These are phyloP conservation scores for Didymella glomerata DNA, from an alignment of 2,329 filamentous ascomycete genomes.

Conservation along the genomic window DNA sequence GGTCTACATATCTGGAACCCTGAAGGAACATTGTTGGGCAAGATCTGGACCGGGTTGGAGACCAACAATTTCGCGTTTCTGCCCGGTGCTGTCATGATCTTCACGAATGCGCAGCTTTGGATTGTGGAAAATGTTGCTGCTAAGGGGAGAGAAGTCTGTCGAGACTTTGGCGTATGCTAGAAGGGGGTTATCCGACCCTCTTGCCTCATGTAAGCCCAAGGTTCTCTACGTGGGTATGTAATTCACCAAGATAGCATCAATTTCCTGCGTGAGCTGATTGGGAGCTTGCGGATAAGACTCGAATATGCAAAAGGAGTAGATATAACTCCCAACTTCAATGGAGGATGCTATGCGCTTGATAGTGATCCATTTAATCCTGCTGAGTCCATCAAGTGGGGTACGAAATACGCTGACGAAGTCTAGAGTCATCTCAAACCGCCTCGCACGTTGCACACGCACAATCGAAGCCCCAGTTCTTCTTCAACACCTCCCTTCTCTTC, in stretches of 20 bases:
- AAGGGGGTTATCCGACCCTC: not conserved
- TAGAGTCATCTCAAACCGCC: not conserved
- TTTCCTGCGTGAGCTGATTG: not conserved
- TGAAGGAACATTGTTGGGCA: constrained; percentile 61
- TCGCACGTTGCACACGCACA: constrained; percentile 55
- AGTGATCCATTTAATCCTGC: not conserved
- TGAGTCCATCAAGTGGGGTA: not conserved
- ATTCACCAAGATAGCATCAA: not conserved
- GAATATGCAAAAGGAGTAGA: not conserved
- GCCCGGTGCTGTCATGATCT: constrained; percentile 46
- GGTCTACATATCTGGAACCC: constrained; percentile 64
- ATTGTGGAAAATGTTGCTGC: constrained; percentile 48
- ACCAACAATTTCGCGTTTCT: constrained; percentile 51
- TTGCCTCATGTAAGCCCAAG: not conserved
- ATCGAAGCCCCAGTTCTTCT: constrained; percentile 57
- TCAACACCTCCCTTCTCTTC: constrained; percentile 51
- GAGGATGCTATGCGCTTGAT: not conserved
- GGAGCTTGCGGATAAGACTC: no score
- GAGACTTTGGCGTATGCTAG: constrained; percentile 42
- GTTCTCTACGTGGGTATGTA: not conserved
- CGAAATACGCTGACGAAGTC: not conserved
- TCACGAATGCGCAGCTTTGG: constrained; percentile 49
- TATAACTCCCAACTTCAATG: not conserved
- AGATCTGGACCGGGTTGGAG: constrained; percentile 62
- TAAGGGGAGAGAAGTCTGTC: constrained; percentile 46